Base-by-base conservation (phyloP, 1,139 yeast genomes). In the Yamadazyma pseudoaaseri region DNA sequence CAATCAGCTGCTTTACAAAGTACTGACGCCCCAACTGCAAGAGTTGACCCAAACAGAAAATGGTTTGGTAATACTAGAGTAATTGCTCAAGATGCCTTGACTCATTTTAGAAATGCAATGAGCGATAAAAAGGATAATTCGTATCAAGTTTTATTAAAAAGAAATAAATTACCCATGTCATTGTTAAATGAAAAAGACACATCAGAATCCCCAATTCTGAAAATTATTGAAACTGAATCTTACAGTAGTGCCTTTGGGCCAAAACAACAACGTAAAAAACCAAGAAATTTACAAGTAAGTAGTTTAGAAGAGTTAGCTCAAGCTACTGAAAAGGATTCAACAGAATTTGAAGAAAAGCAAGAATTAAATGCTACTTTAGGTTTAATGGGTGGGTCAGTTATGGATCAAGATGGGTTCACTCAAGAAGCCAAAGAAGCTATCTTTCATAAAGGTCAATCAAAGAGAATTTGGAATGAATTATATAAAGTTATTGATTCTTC, bases 61-160 rank as follows among this genome's bases (percentile, higher is more conserved):
- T 92, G 98, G 98, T 94, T 92, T 56, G 97, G 97, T 34, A 92
- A 89, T 62, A 89, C 98, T 17, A 78, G 98, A 53, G 98, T 92
- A 29, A 92, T 92, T 54, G 92, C 97, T 2, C 98, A 92, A 58
- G 97, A 94, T 67, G 96, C 98, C 1, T 70, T 92, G 54, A 70
- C 85, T 27, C 97, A 92, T 64, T 92, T 92, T 65, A 76, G 98
- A 59, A 94, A 87, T 50, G 97, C 97, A 6, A 74, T 92, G 70
- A 95, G 95, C 33, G 96, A 85, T 43, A 85, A 84, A 51, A 77
- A 84, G 49, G 74, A 81, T 49, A 96, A 90, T 56, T 76, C 96
- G 0, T 92, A 89, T 57, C 95, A 89, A 54, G 95, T 92, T 26
- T 65, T 92, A 38, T 65, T 92, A 52, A 81, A 85, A 55, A 79